A percentile compares a stretch with the other conserved stretches of the same genome.
Evolutionary conservation across 202 grass and related monocot genomes (phyloP).

Genomic region (Musa balbisiana): DNA sequence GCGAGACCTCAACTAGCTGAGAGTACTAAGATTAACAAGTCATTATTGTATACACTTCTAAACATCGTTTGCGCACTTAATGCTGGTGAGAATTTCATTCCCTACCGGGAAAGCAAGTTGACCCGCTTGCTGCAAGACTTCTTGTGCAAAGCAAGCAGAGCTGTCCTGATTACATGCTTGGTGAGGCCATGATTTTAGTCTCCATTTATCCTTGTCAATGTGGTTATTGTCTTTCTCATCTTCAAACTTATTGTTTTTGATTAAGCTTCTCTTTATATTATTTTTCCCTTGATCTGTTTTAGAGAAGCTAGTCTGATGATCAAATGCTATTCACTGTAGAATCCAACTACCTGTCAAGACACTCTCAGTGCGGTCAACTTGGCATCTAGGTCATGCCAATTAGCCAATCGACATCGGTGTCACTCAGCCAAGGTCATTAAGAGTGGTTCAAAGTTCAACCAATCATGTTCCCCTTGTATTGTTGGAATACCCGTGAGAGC

Average conservation of each 20-base stretch:
- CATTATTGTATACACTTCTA: slow-evolving; percentile 41
- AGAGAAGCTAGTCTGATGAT: no score
- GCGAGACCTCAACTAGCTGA: slow-evolving; percentile 12
- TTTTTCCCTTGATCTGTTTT: no score
- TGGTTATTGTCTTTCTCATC: not conserved
- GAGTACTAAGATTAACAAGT: slow-evolving; percentile 31
- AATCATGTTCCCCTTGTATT: slow-evolving; percentile 8
- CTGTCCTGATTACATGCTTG: slow-evolving; percentile 43
- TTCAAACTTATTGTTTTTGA: not conserved
- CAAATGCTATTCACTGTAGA: slow-evolving; percentile 24
- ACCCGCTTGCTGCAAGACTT: slow-evolving; percentile 62
- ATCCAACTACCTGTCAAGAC: slow-evolving; percentile 42
- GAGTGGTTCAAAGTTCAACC: slow-evolving; percentile 23
- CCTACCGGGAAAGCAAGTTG: slow-evolving; percentile 48
- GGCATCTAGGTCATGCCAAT: slow-evolving; percentile 48
- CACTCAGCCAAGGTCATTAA: slow-evolving; percentile 18
- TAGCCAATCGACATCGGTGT: slow-evolving; percentile 19
- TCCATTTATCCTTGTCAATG: not conserved
- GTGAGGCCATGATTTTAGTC: slow-evolving; percentile 25
- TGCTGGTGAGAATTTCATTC: slow-evolving; percentile 33
- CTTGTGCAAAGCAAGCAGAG: slow-evolving; percentile 31
- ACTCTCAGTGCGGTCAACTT: slow-evolving; percentile 31
- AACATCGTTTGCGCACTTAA: slow-evolving; percentile 49
- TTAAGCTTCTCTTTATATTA: no score
- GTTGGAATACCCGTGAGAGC: slow-evolving; percentile 2